Evolutionary conservation across 2,329 filamentous ascomycete genomes (phyloP), one percentile per base, ranked within the genome.

Genomic region (Aspergillaceae sp.): DNA sequence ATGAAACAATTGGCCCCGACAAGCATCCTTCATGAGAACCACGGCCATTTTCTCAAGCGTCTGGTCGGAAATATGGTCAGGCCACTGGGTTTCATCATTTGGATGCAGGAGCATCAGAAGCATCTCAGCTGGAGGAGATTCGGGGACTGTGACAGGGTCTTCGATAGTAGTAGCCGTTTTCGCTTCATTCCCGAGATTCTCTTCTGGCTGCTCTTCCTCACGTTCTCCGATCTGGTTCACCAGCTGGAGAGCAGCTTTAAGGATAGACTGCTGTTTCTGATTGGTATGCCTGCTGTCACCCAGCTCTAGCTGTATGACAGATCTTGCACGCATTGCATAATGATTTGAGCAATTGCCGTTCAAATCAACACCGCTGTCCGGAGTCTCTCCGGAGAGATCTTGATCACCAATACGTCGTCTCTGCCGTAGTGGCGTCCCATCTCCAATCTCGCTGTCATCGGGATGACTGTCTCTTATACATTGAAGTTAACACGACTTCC

Each of bases 61-160:
- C 11, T 47, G 53, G 28, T 52, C 44, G 0, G 57, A 56, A 29
- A 61, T 58, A 47, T 60, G 59, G 41, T 61, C 55, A 1, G 59
- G 58, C 58, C 59, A 61, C 43, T 55, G 44, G 27, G 55, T 29
- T 10, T 43, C n/a, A 8, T 41, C 26, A 34, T 29, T 41, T 6
- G 19, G 35, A 4, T 36, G 47, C 36, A 61, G 50, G 7, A 60
- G 54, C 57, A 60, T 60, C 6, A 54, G 57, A 5, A 58, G 27
- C 7, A 59, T 29, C 43, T 60, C 57, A n/a, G 48, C 42, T 3
- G 56, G 47, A 6, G 58, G 58, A 10, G 29, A 9, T 26, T 44
- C 41, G 2, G 51, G 49, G 26, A 48, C 11, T 4, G 26, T 27
- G 19, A 43, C 10, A n/a, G 47, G 7, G 7, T 38, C 11, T 4